phyloP scores from a whole-genome alignment of 2,329 filamentous ascomycete genomes.

The Beauveria bassiana region DNA sequence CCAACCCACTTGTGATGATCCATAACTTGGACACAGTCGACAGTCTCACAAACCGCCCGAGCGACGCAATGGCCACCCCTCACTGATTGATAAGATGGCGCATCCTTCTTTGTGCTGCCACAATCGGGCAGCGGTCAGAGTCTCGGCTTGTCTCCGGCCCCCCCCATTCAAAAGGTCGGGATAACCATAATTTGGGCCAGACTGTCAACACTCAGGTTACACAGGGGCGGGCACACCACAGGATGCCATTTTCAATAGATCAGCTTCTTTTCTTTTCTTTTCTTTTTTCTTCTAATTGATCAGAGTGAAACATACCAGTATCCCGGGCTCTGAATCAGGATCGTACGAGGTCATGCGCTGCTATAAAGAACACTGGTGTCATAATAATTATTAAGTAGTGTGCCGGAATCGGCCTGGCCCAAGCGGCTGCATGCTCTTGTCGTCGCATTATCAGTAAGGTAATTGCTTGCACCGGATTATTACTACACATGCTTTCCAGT shows the following conservation, averaged over 20 bases:
- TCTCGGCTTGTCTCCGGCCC: not conserved
- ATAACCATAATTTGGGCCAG: not conserved
- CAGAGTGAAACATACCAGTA: not conserved
- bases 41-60: not conserved
- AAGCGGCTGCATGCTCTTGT: not conserved
- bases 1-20: not conserved
- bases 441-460: not conserved
- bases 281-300: not conserved
- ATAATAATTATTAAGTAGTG: not conserved
- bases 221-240: not conserved
- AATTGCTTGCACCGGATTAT: not conserved
- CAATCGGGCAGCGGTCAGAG: not conserved
- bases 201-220: no score
- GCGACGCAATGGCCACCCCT: not conserved
- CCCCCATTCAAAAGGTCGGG: not conserved
- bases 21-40: not conserved
- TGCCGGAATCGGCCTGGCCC: not conserved
- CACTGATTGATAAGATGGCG: constrained; percentile 8
- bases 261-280: not conserved
- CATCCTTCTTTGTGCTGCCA: not conserved
- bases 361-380: no score
- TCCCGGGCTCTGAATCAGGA: no score
- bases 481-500: not conserved
- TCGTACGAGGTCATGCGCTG: no score
- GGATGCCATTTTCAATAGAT: not conserved